Evolutionary conservation across 2,329 filamentous ascomycete species (phyloP), one percentile per base, ranked within the genome.

Genomic region (Blumeriella jaapii): DNA sequence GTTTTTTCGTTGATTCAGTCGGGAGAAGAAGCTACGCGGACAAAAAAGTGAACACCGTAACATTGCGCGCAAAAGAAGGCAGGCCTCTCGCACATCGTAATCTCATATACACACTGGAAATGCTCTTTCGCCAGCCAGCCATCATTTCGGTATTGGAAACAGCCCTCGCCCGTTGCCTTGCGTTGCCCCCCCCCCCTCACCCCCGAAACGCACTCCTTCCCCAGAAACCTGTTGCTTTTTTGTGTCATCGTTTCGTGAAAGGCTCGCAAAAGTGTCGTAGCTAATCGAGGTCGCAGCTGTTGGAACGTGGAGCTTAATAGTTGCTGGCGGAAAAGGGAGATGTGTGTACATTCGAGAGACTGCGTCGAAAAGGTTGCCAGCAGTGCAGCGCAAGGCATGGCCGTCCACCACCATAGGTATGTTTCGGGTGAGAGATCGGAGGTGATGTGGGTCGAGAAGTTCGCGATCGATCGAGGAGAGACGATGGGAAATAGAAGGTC

Each of bases 401-500:
- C 46, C 33, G 45, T 41, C 40, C 42, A 40, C 38, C 43, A 41
- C 46, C 46, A 48, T 53, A 52, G 47, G 38, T 49, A 52, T 53
- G 45, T 53, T 53, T 40, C 31, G 41, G 36, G 45, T 39, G 36
- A 43, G 44, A 41, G 42, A 45, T 47, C 44, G 47, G 45, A 34
- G 33, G 29, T 38, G 39, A 31, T 35, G 38, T 34, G 41, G 42
- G 42, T 35, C 36, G 41, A 37, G 30, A 42, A 45, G 34, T 29
- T 42, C 35, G 45, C n/a, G 26, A 35, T 38, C 40, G 39, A 46
- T 46, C 41, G 42, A 39, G 43, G 35, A 16, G 28, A 26, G 22
- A 42, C 28, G 44, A 31, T 39, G 31, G 36, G 34, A 34, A 30
- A 38, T 35, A 34, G 41, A 41, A 20, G 29, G 30, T 33, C 20